Base-by-base conservation (phyloP, 805 yeast genomes). In the Candida ortonii region DNA sequence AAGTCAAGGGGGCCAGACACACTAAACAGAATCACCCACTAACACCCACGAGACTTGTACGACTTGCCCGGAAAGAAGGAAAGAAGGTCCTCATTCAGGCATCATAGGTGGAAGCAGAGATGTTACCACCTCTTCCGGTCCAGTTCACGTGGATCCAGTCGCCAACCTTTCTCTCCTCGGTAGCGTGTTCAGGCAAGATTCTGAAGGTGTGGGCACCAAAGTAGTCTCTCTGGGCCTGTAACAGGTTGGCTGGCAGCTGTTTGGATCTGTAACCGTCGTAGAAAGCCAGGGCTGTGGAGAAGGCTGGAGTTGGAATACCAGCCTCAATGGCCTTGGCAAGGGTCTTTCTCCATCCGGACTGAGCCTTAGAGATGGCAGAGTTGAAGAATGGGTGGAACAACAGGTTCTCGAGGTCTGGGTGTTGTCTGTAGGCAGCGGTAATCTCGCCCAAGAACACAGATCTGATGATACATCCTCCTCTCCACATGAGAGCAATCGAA, bases 401-500 rank as follows among this genome's bases (percentile, higher is more conserved):
- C 71, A 90, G 75, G 83, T 89, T 89, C 76, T 89, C 96, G 61
- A 90, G 74, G 51, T 88, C 82, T 65, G 96, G 95, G 73, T 82
- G 73, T 65, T 83, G 79, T 71, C 93, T 85, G 84, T 82, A 90
- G 52, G 98, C 98, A 64, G 86, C 67, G 52, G 98, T 90, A 71
- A 90, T 90, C 69, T 90, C 97, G 61, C 81, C 97, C 62, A 90
- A 76, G 84, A 90, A 90, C 49, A 90, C 97, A 39, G 98, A 90
- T 78, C 97, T 86, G 71, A 90, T 90, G 68, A 90, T 90, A 78
- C 98, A 90, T 57, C 98, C 98, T 74, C 98, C 98, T 79, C 98
- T 83, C 98, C 98, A 90, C 97, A 90, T 90, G 59, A 93, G 78
- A 54, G 97, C 97, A 57, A 93, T 93, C 42, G 95, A 93, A 55